Evolutionary conservation across 2,329 filamentous ascomycete species (phyloP).

Genomic region (Emergomyces pasteurianus): DNA sequence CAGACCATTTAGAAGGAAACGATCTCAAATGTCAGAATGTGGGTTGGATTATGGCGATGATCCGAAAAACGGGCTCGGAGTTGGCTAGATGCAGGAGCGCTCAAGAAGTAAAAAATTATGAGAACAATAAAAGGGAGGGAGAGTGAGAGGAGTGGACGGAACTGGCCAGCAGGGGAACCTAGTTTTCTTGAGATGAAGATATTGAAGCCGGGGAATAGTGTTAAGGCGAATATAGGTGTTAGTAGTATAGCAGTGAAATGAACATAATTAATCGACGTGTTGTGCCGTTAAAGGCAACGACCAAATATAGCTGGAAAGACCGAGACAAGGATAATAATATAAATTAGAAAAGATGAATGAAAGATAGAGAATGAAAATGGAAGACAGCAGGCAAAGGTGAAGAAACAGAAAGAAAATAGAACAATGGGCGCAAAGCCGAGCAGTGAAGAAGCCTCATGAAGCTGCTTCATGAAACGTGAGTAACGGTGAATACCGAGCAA

Average conservation of each 20-base stretch:
- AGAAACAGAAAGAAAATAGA: conserved; percentile 11
- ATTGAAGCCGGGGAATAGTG: conserved; percentile 4
- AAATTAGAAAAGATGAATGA: conserved; percentile 16
- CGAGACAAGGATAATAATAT: conserved; percentile 13
- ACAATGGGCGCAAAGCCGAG: conserved; percentile 4
- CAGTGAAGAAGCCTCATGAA: background rate
- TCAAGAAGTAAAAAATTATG: background rate
- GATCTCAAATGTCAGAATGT: background rate
- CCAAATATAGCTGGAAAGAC: background rate
- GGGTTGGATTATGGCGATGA: background rate
- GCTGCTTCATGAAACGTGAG: conserved; percentile 15
- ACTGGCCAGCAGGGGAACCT: background rate
- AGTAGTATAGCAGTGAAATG: conserved; percentile 3
- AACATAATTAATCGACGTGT: conserved; percentile 1
- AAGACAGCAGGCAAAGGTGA: conserved; percentile 13
- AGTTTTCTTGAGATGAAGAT: conserved; percentile 8
- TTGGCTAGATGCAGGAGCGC: background rate
- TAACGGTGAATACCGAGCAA: conserved; percentile 6
- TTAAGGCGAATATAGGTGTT: conserved; percentile 3
- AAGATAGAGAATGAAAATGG: conserved; percentile 9
- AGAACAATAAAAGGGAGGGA: no score
- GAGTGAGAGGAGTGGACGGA: background rate
- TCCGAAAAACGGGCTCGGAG: background rate
- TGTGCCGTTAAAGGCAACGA: background rate
- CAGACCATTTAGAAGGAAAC: background rate